Evolutionary conservation across 805 yeast species (phyloP), one percentile per base, ranked within the genome.

Genomic region (Starmerella cellae): DNA sequence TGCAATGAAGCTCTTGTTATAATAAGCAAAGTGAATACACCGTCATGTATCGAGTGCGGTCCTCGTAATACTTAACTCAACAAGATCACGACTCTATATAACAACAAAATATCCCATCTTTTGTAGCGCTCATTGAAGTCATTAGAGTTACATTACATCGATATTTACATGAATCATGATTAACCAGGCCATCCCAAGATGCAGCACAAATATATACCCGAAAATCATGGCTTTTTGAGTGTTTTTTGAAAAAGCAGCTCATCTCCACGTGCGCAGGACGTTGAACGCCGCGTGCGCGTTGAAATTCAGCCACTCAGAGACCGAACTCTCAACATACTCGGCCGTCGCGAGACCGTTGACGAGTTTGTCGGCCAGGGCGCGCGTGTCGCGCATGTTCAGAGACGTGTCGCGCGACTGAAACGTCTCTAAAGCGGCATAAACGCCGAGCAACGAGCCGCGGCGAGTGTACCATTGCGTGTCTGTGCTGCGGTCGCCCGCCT

Each of bases 391-490:
- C 53, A 65, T 79, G 24, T 63, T 70, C 2, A 57, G 54, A 18
- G 88, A 76, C 19, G 65, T 66, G 59, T 88, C 96, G 51, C 72
- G 78, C 35, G 82, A 65, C 91, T 79, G 80, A 63, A 73, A 83
- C 47, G 83, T 63, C 59, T 88, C 96, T 31, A 58, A 46, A 30
- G 79, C 73, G 2, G 81, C 80, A 59, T 82, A 83, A 2, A 80
- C 70, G 2, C 80, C 68, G 20, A 82, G 71, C 14, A 88, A 57
- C 8, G 81, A 71, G 14, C 79, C 64, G 50, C 98, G 68, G 56
- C 85, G 82, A n/a, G 93, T 67, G 60, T 88, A 88, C 98, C 98
- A 88, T 3, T 83, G 79, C 58, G 81, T 77, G 59, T 84, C 95
- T 17, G 64, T 76, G 18, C 91, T 72, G 41, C 60, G 55, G 57